A percentile compares a stretch with the other conserved stretches of the same genome.
These are phyloP conservation scores for Hyparrhenia diplandra DNA, from an alignment of 176 grass and related monocot species.

Conservation along the genomic window DNA sequence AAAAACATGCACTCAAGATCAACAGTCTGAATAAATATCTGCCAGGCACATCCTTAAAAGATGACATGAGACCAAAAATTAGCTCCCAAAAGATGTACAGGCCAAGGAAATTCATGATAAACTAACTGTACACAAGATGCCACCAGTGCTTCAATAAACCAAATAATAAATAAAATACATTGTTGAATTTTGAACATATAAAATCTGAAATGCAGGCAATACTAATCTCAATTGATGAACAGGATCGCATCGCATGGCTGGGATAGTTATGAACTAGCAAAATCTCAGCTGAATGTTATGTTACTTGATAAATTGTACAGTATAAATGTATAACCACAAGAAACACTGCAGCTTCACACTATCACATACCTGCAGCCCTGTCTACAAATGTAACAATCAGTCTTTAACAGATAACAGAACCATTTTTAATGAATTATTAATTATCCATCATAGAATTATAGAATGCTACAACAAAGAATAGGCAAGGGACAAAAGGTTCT, in stretches of 20 bases:
- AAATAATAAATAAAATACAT: background rate
- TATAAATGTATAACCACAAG: background rate
- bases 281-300: background rate
- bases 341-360: background rate
- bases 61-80: background rate
- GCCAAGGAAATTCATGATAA: background rate
- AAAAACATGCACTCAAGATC: slow-evolving; percentile 21
- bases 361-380: background rate
- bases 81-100: too few species aligned
- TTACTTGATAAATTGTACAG: background rate
- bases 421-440: background rate
- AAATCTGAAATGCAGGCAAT: background rate
- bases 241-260: background rate
- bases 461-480: background rate
- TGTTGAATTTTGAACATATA: background rate
- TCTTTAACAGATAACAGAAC: background rate
- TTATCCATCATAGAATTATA: background rate
- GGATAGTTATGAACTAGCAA: background rate
- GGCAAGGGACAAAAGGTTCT: background rate
- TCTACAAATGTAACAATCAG: background rate
- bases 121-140: background rate
- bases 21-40: slow-evolving; percentile 22
- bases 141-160: background rate
- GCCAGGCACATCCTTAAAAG: background rate
- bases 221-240: background rate